phyloP scores from a whole-genome alignment of 805 yeast species.

The Saccharomycopsis sp. region DNA sequence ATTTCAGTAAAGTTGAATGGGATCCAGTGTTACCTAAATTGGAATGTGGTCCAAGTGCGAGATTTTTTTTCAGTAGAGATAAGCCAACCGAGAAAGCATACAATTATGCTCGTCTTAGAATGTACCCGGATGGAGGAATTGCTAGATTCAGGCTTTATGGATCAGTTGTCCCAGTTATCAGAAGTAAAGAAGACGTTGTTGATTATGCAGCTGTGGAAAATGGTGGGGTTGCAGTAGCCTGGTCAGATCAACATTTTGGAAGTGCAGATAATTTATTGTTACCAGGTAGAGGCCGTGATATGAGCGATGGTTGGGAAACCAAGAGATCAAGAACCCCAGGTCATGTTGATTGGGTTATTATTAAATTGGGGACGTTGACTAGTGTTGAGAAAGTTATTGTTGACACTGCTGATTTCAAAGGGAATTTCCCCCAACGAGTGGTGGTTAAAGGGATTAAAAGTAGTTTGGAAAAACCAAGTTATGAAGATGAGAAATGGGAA shows the following conservation, averaged over 20 bases:
- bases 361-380: conserved; percentile 66
- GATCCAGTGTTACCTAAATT: conserved; percentile 55
- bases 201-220: conserved; percentile 78
- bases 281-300: conserved; percentile 93
- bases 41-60: conserved; percentile 87
- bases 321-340: conserved; percentile 75
- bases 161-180: conserved; percentile 60
- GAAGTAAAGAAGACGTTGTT: conserved; percentile 36
- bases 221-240: conserved; percentile 83
- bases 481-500: conserved; percentile 50
- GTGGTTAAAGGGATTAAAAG: conserved; percentile 53
- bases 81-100: conserved; percentile 51
- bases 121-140: conserved; percentile 98
- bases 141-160: conserved; percentile 92
- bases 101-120: conserved; percentile 76
- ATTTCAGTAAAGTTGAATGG: conserved; percentile 47
- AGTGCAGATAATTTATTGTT: conserved; percentile 81
- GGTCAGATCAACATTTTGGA: conserved; percentile 92
- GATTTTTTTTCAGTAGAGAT: conserved; percentile 70
- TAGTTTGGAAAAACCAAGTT: conserved; percentile 27
- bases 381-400: conserved; percentile 54
- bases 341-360: conserved; percentile 88
- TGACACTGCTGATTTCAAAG: conserved; percentile 92
- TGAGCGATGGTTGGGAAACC: conserved; percentile 99
- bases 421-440: conserved; percentile 85